Base-by-base conservation (phyloP, 345 rosid genomes). In the Eutrema yunnanense region DNA sequence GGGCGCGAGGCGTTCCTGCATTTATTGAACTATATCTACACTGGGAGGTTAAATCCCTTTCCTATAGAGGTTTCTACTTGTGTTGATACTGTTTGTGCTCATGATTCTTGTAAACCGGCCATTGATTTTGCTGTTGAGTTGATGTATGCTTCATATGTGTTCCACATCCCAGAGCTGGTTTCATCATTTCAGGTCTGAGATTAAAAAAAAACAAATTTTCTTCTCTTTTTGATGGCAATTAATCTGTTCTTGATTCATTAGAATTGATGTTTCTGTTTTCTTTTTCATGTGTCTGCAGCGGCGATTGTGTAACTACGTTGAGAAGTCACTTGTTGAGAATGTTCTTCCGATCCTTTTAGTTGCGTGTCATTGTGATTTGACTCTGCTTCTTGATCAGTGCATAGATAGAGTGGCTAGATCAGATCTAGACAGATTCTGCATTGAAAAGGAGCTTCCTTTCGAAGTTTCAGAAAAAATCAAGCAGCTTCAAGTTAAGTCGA, bases 91-190 rank as follows among this genome's bases (percentile, higher is more conserved):
- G 73, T 58, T 12, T 95, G 99, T 60, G 70, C 78, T 68, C 99
- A 95, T 78, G 92, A 91, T 78, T 84, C 93, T 7, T 95, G 99
- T 83, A 71, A 85, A 67, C 97, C 99, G 6, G 96, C 92, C 26
- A 88, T 95, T 60, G 73, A 72, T 77, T 95, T 92, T 62, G 82
- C 84, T 1, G 96, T 88, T 75, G 96, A 95, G 75, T 74, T 92
- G 93, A 80, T 90, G 86, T 95, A 88, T 83, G 97, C 96, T 14
- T 84, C 97, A 0, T 71, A 72, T 59, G 80, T 86, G 69, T 95
- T 95, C 76, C 86, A 83, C 80, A 81, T 92, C 56, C 86, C 82
- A 0, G 99, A 95, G 78, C 72, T 95, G 48, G 86, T 88, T 65
- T 88, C 96, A 6, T 87, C 90, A 10, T 86, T 86, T 72, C 99